Base-by-base conservation (phyloP, 306 rosid species). In the Abrus precatorius region DNA sequence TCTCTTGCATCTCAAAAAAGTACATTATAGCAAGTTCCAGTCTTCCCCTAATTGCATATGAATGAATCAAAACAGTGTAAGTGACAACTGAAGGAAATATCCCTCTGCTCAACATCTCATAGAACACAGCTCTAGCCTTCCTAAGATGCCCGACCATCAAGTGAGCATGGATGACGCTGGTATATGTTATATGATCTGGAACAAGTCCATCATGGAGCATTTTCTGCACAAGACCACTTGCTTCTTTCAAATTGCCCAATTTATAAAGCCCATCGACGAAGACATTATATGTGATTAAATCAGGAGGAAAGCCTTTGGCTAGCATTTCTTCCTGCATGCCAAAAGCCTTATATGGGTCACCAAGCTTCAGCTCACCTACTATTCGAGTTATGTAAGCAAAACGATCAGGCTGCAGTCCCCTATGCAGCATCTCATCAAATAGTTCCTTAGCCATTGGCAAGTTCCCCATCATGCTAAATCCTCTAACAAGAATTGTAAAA, bases 261-360 rank as follows among this genome's bases (percentile, higher is more conserved):
- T 83, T 87, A 69, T 84, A 85, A 32, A 87, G 88, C 69, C 92
- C 95, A 74, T 88, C 84, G 29, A 93, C 86, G 45, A 90, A 83
- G 60, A 91, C 88, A 69, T 91, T 93, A 76, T 91, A 91, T 0
- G 89, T 84, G 76, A 93, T 84, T 75, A 89, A 82, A 84, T 93
- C 88, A 13, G 95, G 93, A 34, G 93, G 93, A 65, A 87, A 84
- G 45, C 95, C 95, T 76, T 64, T 69, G 45, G 89, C 89, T 44
- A 78, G 83, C 95, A 93, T 93, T 77, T 93, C 97, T 81, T 91
- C 97, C 74, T 84, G 89, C 90, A 91, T 82, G 28, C 87, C 88
- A 69, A 85, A 86, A 63, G 97, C 95, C 77, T 54, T 61, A 7
- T 69, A 87, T 62, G 88, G 54, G 76, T 91, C 90, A 55, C 95